A percentile compares a stretch with the other conserved stretches of the same genome.
These are phyloP conservation scores for Prunella vulgaris DNA, from an alignment of 257 asterid genomes.

Conservation along the genomic window DNA sequence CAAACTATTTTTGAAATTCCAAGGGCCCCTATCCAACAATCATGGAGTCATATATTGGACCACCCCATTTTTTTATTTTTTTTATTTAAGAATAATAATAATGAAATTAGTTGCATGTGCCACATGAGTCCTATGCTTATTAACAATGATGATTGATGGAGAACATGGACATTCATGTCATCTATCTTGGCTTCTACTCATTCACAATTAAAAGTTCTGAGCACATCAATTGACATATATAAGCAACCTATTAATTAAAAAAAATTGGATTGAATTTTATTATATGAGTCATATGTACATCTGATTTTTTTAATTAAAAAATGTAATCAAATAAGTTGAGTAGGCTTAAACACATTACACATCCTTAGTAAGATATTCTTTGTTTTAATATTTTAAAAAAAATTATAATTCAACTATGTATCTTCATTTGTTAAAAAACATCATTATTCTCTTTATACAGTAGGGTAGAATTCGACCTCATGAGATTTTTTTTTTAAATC, in stretches of 20 bases:
- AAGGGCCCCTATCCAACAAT: conserved; percentile 26
- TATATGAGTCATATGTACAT: neutral
- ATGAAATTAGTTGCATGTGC: conserved; percentile 21
- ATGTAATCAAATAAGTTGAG: neutral
- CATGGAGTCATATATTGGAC: conserved; percentile 22
- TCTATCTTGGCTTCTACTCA: conserved; percentile 36
- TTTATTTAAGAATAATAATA: neutral
- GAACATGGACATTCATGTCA: conserved; percentile 13
- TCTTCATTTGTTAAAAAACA: neutral
- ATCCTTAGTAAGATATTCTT: neutral
- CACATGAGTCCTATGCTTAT: neutral
- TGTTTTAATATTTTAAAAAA: neutral
- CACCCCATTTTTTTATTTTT: neutral
- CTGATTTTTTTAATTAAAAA: neutral
- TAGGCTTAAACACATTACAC: neutral
- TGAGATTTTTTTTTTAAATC: too few relatives aligned
- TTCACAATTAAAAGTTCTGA: conserved; percentile 11
- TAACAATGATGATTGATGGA: conserved; percentile 26
- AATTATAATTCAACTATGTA: neutral
- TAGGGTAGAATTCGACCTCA: too few relatives aligned
- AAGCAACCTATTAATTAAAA: neutral
- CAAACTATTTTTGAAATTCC: neutral
- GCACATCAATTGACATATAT: neutral
- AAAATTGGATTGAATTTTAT: neutral
- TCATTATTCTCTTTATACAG: too few relatives aligned